Percentiles rank a stretch among this genome's conserved stretches.
phyloP scores from a whole-genome alignment of 169 alveolate genomes.

The Eimeria brunetti region DNA sequence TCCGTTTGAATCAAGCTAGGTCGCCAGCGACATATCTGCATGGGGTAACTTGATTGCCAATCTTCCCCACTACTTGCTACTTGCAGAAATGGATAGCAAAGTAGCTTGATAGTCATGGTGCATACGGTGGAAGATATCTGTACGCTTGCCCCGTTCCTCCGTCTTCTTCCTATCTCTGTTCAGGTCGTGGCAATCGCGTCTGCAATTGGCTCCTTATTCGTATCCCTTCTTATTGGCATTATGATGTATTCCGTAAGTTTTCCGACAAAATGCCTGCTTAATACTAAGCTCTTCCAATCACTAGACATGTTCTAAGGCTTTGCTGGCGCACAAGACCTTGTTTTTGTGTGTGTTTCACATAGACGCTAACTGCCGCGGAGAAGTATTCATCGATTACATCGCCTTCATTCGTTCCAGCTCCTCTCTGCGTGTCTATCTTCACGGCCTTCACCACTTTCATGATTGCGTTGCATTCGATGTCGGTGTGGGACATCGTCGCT shows the following conservation, averaged over 20 bases:
- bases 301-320: background rate
- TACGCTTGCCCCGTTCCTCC: background rate
- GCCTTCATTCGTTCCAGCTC: conserved; percentile 73
- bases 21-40: conserved; percentile 81
- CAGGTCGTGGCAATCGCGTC: conserved; percentile 53
- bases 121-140: background rate
- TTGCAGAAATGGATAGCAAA: background rate
- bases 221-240: conserved; percentile 67
- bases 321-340: background rate
- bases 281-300: background rate
- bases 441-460: conserved; percentile 38
- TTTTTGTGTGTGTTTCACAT: background rate
- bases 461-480: conserved; percentile 52
- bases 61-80: background rate
- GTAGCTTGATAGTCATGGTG: background rate
- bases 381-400: conserved; percentile 73
- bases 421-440: conserved; percentile 77
- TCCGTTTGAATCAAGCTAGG: conserved; percentile 58
- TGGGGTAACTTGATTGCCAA: conserved; percentile 48
- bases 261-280: background rate
- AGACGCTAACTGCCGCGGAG: conserved; percentile 78
- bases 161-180: background rate
- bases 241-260: conserved; percentile 71
- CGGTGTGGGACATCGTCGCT: conserved; percentile 77
- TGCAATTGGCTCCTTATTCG: conserved; percentile 62